Evolutionary conservation across 192 early-diverging fungal genomes (phyloP).

Genomic region (Bifiguratus adelaidae): DNA sequence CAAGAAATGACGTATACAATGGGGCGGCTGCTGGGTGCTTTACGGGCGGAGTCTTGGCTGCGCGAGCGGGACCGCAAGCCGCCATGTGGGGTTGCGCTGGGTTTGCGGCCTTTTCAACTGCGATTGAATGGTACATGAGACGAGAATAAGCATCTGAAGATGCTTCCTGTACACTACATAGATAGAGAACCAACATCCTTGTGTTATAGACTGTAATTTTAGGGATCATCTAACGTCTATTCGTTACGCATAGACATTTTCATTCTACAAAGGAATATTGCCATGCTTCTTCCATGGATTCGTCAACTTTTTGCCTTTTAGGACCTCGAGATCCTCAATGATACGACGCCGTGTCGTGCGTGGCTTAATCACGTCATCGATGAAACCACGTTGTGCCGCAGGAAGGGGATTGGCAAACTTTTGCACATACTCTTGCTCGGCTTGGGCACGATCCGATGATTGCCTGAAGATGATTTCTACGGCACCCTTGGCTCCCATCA

Average conservation of each 20-base stretch:
- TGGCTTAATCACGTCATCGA: slow-evolving; percentile 66
- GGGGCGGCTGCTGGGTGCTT: slow-evolving; percentile 82
- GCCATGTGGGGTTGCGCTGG: slow-evolving; percentile 75
- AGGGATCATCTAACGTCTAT: no score
- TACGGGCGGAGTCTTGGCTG: slow-evolving; percentile 78
- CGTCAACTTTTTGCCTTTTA: slow-evolving; percentile 61
- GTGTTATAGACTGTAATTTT: no score
- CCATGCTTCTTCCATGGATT: slow-evolving; percentile 93
- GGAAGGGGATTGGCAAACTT: slow-evolving; percentile 93
- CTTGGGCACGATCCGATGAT: slow-evolving; percentile 42
- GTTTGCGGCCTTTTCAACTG: slow-evolving; percentile 90
- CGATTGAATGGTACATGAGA: slow-evolving; percentile 86
- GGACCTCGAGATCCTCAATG: slow-evolving; percentile 80
- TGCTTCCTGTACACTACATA: no score
- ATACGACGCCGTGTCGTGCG: slow-evolving; percentile 61
- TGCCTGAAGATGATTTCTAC: slow-evolving; percentile 92
- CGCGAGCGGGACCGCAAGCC: slow-evolving; percentile 64
- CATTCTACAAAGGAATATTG: slow-evolving; percentile 88
- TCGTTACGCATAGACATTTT: no score
- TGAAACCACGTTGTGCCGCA: slow-evolving; percentile 80
- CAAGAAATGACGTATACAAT: slow-evolving; percentile 92
- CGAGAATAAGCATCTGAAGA: no score
- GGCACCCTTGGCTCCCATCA: slow-evolving; percentile 97
- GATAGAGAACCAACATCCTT: no score
- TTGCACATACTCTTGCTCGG: slow-evolving; percentile 79